Evolutionary conservation across 139 green algal genomes (phyloP).

Genomic region (Chlamydomonas sphaeroides): DNA sequence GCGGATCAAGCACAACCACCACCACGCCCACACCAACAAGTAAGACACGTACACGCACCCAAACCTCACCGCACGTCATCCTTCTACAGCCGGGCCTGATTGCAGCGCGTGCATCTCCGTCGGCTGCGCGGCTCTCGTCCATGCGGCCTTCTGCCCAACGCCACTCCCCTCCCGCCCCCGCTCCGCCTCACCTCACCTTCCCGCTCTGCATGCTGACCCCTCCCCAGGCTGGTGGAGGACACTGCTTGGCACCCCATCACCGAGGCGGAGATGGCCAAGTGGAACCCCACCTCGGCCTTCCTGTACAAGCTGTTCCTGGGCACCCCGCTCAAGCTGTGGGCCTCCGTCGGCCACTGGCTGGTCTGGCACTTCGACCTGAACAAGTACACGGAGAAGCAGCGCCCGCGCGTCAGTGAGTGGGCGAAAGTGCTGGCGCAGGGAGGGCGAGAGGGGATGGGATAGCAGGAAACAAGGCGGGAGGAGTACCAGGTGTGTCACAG

Average conservation of each 20-base stretch:
- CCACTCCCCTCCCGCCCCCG: too few species aligned
- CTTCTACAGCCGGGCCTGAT: too few species aligned
- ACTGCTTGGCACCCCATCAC: constrained; percentile 93
- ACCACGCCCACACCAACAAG: constrained; percentile 99
- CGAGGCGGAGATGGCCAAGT: constrained; percentile 65
- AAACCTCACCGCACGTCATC: too few species aligned
- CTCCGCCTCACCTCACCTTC: neutral
- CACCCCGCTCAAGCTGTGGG: constrained; percentile 90
- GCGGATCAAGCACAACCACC: constrained; percentile 99
- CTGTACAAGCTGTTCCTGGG: constrained; percentile 87
- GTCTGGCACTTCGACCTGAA: constrained; percentile 93
- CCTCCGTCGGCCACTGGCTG: constrained; percentile 89
- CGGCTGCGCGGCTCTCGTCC: too few species aligned
- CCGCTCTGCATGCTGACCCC: neutral
- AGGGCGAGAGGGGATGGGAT: neutral
- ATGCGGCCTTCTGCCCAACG: too few species aligned
- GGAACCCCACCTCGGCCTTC: constrained; percentile 25
- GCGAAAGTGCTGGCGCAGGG: neutral
- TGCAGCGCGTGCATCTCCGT: too few species aligned
- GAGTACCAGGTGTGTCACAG: neutral
- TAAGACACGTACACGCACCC: constrained; percentile 45
- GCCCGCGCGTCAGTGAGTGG: constrained; percentile 65
- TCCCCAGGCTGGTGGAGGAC: constrained; percentile 90
- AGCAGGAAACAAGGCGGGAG: neutral
- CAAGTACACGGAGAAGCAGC: constrained; percentile 89